phyloP scores from a whole-genome alignment of 1,284 basidiomycete genomes.

The Leccinum fuscescens region DNA sequence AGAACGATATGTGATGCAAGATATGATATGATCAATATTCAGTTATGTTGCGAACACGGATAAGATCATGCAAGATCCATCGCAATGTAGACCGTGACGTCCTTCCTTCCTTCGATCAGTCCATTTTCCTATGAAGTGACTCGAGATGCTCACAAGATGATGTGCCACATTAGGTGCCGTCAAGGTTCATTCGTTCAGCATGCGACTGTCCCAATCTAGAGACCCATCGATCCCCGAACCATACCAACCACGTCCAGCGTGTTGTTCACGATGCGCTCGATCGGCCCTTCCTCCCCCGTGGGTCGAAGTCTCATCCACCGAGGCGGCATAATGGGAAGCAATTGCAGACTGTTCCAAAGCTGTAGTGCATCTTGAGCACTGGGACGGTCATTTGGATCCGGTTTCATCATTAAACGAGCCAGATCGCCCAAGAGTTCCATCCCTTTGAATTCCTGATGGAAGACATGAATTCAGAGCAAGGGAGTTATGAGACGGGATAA shows the following conservation, averaged over 20 bases:
- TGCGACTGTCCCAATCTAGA: background rate
- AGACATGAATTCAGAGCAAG: background rate
- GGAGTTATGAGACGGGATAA: too few relatives aligned
- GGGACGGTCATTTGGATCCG: slow-evolving; percentile 13
- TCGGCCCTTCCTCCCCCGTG: slow-evolving; percentile 10
- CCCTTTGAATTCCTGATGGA: slow-evolving; percentile 11
- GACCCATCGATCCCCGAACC: slow-evolving; percentile 12
- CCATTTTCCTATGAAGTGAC: background rate
- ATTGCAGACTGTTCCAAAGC: background rate
- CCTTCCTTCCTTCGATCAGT: background rate
- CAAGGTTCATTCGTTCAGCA: background rate
- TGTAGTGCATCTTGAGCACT: background rate
- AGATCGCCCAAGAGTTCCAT: slow-evolving; percentile 9
- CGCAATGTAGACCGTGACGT: background rate
- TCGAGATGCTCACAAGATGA: background rate
- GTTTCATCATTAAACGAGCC: slow-evolving; percentile 11
- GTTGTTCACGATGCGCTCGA: slow-evolving; percentile 11
- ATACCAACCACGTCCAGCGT: slow-evolving; percentile 12
- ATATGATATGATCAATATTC: background rate
- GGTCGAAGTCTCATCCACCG: slow-evolving; percentile 11
- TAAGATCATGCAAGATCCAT: background rate
- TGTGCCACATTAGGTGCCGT: background rate
- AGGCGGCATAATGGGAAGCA: background rate
- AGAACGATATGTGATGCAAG: background rate
- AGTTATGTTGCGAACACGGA: background rate